Base-by-base conservation (phyloP, 805 yeast genomes). In the Cyberlindnera japonica region DNA sequence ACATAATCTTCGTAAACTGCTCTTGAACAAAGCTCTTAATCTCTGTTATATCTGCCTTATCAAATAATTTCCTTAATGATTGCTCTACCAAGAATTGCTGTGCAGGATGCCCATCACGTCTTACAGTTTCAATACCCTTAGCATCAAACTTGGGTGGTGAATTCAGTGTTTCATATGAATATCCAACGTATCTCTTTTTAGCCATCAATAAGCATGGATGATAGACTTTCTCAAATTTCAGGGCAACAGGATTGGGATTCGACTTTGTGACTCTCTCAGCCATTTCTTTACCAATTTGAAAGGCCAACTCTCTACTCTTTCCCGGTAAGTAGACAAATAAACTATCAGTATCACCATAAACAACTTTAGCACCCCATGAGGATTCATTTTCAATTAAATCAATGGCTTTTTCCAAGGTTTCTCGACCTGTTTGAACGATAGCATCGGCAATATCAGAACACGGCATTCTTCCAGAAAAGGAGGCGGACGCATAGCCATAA, bases 391-490 rank as follows among this genome's bases (percentile, higher is more conserved):
- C 95, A 37, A 93, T 90, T 35, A 72, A 54, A 2, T 72, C 72
- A 20, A 88, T 80, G 0, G 96, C 83, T 37, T 71, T 70, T 38
- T 79, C 80, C 36, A 93, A 64, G 0, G 88, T 83, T 60, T 91
- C 97, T 39, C 98, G 68, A 0, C 93, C 99, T 0, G 93, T 80
- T 17, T 89, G 79, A 1, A 93, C 99, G 58, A 93, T 87, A 11
- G 95, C 83, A 63, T 93, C 99, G 0, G 99, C 96, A 22, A 93
- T 72, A 57, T 90, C 98, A 0, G 95, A 80, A 53, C 93, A 86
- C 0, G 99, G 98, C 99, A 93, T 93, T 47, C 99, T 68, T 0
- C 99, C 99, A 8, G 96, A 87, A 56, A 83, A 93, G 0, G 96
- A 79, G 0, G 99, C 99, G 1, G 96, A 83, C 0, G 97, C 74